Evolutionary conservation across 78 protist genomes (phyloP).

Genomic region (Dictyostelium citrinum): DNA sequence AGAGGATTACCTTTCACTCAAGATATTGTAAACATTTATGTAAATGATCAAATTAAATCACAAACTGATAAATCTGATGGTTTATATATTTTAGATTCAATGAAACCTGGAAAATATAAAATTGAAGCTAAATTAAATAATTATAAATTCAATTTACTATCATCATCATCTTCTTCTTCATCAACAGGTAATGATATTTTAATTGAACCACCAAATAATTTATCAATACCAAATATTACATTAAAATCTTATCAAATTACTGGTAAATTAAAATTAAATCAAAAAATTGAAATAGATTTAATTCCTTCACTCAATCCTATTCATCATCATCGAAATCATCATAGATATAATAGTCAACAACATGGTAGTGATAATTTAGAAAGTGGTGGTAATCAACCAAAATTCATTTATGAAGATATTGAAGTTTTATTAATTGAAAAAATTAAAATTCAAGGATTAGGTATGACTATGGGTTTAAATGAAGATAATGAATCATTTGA

Average conservation of each 20-base stretch:
- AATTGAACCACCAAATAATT: background rate
- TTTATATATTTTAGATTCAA: background rate
- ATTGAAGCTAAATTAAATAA: slow-evolving; percentile 23
- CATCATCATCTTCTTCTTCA: background rate
- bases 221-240: background rate
- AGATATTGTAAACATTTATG: background rate
- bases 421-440: background rate
- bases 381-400: background rate
- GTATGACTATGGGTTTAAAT: background rate
- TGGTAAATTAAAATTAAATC: background rate
- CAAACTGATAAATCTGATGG: slow-evolving; percentile 11
- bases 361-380: background rate
- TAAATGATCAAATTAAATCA: slow-evolving; percentile 9
- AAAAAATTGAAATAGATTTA: background rate
- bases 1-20: background rate
- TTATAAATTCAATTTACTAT: background rate
- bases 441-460: background rate
- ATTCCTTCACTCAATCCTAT: background rate
- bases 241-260: background rate
- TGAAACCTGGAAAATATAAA: slow-evolving; percentile 19
- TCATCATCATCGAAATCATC: too few relatives aligned
- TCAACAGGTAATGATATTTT: background rate
- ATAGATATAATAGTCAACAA: background rate
- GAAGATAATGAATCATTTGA: background rate
- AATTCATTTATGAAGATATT: background rate